Evolutionary conservation across 164 flowering plant genomes (phyloP).

Genomic region (Kalanchoe fedtschenkoi): DNA sequence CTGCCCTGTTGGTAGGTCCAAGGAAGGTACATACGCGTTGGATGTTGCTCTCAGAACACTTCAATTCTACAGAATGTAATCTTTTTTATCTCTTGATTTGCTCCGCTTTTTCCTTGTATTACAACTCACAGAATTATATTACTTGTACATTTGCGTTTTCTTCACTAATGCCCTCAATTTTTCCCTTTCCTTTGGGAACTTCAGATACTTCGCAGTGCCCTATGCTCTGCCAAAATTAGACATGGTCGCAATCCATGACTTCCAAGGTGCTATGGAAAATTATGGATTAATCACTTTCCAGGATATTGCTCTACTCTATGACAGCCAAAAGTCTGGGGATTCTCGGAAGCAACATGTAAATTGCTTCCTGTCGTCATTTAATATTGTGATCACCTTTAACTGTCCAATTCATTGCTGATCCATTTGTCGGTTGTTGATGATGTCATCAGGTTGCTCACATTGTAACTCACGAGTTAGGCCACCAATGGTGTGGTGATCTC

Average conservation of each 20-base stretch:
- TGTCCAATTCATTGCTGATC: no score
- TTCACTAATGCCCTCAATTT: no score
- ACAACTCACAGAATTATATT: not conserved
- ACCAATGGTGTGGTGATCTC: no score
- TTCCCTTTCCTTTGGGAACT: not conserved
- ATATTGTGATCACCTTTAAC: no score
- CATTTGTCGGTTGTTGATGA: no score
- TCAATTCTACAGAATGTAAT: not conserved
- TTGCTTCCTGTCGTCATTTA: no score
- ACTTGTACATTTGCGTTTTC: not conserved
- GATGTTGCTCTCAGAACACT: not conserved
- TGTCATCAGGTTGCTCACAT: no score
- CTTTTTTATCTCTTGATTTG: not conserved
- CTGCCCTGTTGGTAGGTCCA: not conserved
- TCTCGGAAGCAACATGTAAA: no score
- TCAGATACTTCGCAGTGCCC: not conserved
- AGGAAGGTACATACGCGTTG: not conserved
- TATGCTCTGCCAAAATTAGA: not conserved
- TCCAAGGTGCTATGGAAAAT: no score
- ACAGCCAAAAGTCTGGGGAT: no score
- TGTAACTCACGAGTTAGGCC: no score
- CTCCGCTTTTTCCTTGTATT: not conserved
- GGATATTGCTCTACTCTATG: not conserved
- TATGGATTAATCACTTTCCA: not conserved
- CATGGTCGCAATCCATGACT: not conserved